Evolutionary conservation across 2,329 filamentous ascomycete genomes (phyloP), one percentile per base, ranked within the genome.

Genomic region (Tolypocladium tropicale): DNA sequence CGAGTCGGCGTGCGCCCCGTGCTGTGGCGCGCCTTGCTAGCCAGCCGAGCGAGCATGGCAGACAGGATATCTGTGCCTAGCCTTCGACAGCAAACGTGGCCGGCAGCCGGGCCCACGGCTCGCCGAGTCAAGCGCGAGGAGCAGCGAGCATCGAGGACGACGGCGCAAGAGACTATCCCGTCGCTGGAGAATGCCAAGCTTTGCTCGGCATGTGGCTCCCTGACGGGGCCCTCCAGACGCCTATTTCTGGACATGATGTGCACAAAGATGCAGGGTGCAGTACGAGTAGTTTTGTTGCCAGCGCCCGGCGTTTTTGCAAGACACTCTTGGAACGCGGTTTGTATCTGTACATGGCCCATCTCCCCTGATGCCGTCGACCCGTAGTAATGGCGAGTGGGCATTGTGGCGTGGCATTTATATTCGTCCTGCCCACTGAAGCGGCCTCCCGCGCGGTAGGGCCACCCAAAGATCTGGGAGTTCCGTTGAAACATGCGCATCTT

Each of bases 181-280:
- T 57, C 55, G 53, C 46, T 55, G 51, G 58, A 56, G 56, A 54
- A 58, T 59, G 62, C 63, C 63, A 65, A 66, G 64, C 63, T 60
- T 66, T 64, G 56, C 53, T 62, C 62, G 62, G 63, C 62, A 65
- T 64, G 63, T 62, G 62, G 60, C 55, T 58, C 53, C 56, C 53
- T 55, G 56, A 59, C 55, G 61, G 58, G 58, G 56, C 46, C 53
- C 54, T 55, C 43, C 14, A 57, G 33, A 53, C 52, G 55, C 56
- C 60, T 61, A 57, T 50, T 59, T 59, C 56, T 57, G 60, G 59
- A 53, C 54, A 61, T 62, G 58, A 60, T 61, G 57, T 58, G 60
- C 58, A 56, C 56, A 12, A 32, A 58, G 54, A 32, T 25, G 49
- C 52, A 57, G 23, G 53, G 46, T 53, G 56, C 28, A 52, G 33